Percentiles rank a stretch among this genome's conserved stretches.
Evolutionary conservation across 2,329 filamentous ascomycete species (phyloP).

Genomic region (Colletotrichum neosansevieriae): DNA sequence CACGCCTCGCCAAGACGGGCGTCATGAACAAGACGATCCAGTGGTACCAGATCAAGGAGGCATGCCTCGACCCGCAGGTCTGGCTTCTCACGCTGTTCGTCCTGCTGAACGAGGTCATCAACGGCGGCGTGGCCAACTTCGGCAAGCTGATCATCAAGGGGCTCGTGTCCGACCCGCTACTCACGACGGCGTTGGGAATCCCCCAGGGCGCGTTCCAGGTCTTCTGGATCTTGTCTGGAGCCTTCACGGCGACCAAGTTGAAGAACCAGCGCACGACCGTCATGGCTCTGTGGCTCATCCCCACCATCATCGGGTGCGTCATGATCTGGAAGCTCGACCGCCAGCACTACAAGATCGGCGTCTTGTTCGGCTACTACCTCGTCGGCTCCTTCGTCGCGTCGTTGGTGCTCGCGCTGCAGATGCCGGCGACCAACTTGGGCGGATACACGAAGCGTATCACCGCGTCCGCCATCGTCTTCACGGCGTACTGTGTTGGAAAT

Average conservation of each 20-base stretch:
- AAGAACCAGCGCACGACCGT: slow-evolving; percentile 63
- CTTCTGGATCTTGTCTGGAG: slow-evolving; percentile 64
- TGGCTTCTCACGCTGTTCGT: slow-evolving; percentile 69
- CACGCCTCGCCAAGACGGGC: slow-evolving; percentile 62
- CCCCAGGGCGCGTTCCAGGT: slow-evolving; percentile 66
- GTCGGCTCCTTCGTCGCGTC: slow-evolving; percentile 61
- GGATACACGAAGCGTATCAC: slow-evolving; percentile 62
- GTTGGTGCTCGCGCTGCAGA: slow-evolving; percentile 65
- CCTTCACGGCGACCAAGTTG: slow-evolving; percentile 63
- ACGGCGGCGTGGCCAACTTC: slow-evolving; percentile 58
- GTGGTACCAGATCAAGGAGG: slow-evolving; percentile 60
- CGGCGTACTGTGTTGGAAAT: slow-evolving; percentile 60
- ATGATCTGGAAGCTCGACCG: slow-evolving; percentile 63
- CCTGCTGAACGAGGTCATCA: slow-evolving; percentile 56
- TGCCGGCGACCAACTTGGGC: slow-evolving; percentile 61
- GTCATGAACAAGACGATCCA: slow-evolving; percentile 62
- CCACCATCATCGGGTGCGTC: slow-evolving; percentile 61
- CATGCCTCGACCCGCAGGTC: slow-evolving; percentile 65
- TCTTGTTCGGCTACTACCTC: slow-evolving; percentile 66
- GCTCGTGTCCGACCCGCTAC: slow-evolving; percentile 47
- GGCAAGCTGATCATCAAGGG: slow-evolving; percentile 48
- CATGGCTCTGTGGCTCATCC: slow-evolving; percentile 64
- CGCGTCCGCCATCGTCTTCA: slow-evolving; percentile 58
- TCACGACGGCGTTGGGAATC: slow-evolving; percentile 65
- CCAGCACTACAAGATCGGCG: slow-evolving; percentile 55